Conservation (phyloP, 352 stramenopile genomes). For the Phytopythium vexans region DNA sequence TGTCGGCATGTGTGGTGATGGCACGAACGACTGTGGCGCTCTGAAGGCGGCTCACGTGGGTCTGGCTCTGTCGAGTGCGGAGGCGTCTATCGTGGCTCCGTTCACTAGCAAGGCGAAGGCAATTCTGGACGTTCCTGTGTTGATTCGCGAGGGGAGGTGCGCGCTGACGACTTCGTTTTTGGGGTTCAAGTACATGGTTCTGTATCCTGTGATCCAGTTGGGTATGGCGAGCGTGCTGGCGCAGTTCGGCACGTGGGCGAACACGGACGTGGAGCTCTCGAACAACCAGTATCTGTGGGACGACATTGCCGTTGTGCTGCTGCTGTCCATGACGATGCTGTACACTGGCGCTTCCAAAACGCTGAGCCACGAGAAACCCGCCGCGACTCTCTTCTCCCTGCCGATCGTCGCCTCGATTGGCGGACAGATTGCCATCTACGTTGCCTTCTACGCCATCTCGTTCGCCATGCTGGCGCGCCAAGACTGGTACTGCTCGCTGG, state of each 20-base stretch:
- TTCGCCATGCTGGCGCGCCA: slow-evolving; percentile 21
- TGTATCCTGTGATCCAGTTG: slow-evolving; percentile 62
- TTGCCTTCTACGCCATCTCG: slow-evolving; percentile 27
- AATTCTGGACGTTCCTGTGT: slow-evolving; percentile 64
- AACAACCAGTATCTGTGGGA: slow-evolving; percentile 68
- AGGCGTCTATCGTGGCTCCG: slow-evolving; percentile 82
- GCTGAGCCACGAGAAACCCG: slow-evolving; percentile 31
- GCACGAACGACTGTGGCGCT: slow-evolving; percentile 83
- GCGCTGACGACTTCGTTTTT: slow-evolving; percentile 58
- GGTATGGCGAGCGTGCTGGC: slow-evolving; percentile 34
- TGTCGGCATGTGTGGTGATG: slow-evolving; percentile 53
- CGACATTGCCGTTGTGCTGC: slow-evolving; percentile 46
- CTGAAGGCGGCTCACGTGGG: slow-evolving; percentile 84
- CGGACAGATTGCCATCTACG: slow-evolving; percentile 37
- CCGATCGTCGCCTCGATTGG: slow-evolving; percentile 38
- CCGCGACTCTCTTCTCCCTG: slow-evolving; percentile 48
- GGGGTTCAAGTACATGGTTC: slow-evolving; percentile 38
- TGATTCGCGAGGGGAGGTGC: slow-evolving; percentile 82
- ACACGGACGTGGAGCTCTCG: slow-evolving; percentile 33
- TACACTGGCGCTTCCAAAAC: slow-evolving; percentile 31
- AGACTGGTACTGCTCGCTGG: slow-evolving; percentile 35
- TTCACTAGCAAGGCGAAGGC: slow-evolving; percentile 86
- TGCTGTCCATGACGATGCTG: slow-evolving; percentile 51
- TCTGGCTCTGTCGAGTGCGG: slow-evolving; percentile 75
- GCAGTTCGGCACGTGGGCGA: slow-evolving; percentile 19